Conservation (phyloP, 1,139 yeast species). For the Scheffersomyces stambukii region DNA sequence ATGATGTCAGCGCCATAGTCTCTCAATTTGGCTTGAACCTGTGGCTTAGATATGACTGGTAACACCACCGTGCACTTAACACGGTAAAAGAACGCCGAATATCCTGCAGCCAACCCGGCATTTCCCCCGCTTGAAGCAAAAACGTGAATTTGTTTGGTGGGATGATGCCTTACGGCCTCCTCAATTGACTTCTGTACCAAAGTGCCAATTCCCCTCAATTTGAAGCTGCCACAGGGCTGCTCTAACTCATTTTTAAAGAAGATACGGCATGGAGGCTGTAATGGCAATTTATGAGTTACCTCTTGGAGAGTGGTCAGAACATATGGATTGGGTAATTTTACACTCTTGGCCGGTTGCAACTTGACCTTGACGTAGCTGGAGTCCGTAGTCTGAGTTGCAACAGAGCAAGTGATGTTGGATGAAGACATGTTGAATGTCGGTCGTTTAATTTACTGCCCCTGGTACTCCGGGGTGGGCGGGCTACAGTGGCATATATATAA, state of each 20-base stretch:
- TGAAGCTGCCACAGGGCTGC: constrained; percentile 74
- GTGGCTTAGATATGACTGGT: constrained; percentile 43
- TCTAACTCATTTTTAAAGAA: constrained; percentile 58
- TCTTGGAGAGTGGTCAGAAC: constrained; percentile 42
- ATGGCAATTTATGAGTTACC: constrained; percentile 25
- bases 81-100: constrained; percentile 44
- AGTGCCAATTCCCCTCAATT: constrained; percentile 61
- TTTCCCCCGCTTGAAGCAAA: constrained; percentile 73
- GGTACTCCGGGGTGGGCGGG: too few species aligned
- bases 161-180: constrained; percentile 8
- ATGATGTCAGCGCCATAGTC: constrained; percentile 52
- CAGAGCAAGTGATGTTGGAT: too few species aligned
- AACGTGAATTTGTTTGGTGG: constrained; percentile 37
- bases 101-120: constrained; percentile 76
- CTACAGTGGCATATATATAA: too few species aligned
- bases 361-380: too few species aligned
- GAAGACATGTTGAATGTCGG: too few species aligned
- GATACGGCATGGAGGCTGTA: constrained; percentile 42
- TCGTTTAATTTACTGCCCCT: too few species aligned
- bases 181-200: constrained; percentile 30
- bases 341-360: too few species aligned
- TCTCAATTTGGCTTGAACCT: constrained; percentile 27
- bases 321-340: constrained; percentile 20
- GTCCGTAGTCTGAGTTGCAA: too few species aligned
- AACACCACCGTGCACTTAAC: constrained; percentile 63